Evolutionary conservation across 2,329 filamentous ascomycete genomes (phyloP).

Genomic region (Colletotrichum australisinense): DNA sequence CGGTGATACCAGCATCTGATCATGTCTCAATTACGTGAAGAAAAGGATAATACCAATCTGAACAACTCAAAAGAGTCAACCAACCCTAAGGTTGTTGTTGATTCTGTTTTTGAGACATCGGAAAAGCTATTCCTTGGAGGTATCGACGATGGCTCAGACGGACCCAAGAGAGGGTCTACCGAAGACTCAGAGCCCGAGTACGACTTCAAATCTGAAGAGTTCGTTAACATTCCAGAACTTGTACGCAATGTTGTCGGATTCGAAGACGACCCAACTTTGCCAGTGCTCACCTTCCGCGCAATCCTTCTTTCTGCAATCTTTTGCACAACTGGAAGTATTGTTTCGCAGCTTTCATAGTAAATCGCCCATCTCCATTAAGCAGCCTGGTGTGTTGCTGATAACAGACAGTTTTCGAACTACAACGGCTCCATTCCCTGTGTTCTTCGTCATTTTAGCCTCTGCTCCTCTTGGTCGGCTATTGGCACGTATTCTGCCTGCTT

Average conservation of each 20-base stretch:
- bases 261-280: conserved; percentile 65
- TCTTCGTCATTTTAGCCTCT: conserved; percentile 70
- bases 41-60: not conserved
- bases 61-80: not conserved
- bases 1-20: not conserved
- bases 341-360: conserved; percentile 30
- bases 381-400: conserved; percentile 43
- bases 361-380: accelerated
- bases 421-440: conserved; percentile 67
- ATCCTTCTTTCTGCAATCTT: conserved; percentile 60
- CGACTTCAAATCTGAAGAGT: conserved; percentile 31
- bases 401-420: conserved; percentile 68
- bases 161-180: not conserved
- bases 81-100: not conserved
- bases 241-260: conserved; percentile 69
- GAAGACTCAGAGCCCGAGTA: conserved; percentile 27
- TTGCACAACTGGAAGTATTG: conserved; percentile 17
- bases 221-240: conserved; percentile 31
- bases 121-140: conserved; percentile 22
- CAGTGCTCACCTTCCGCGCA: conserved; percentile 70
- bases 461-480: conserved; percentile 66
- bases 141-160: not conserved
- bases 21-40: conserved; percentile 19
- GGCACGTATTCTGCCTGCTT: conserved; percentile 60
- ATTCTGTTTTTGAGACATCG: conserved; percentile 14